A percentile compares a stretch with the other conserved stretches of the same genome.
These are phyloP conservation scores for Cercophora samala DNA, from an alignment of 495 filamentous ascomycete genomes.

Conservation along the genomic window DNA sequence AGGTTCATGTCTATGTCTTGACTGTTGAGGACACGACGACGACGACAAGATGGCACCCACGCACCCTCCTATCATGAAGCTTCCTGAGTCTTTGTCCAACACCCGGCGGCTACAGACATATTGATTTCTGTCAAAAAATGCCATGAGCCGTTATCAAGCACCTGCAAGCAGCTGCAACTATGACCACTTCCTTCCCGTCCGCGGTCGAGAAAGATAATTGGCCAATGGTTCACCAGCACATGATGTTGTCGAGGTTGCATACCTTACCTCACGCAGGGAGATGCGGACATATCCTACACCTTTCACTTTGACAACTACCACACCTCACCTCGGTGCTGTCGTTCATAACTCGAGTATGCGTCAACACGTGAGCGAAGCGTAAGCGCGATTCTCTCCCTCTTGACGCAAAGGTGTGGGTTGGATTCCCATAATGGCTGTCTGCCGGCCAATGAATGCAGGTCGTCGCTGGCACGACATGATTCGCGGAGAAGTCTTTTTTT, in stretches of 20 bases:
- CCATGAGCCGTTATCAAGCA: not conserved
- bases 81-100: not conserved
- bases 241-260: not conserved
- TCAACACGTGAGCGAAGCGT: not conserved
- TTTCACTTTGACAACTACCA: not conserved
- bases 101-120: not conserved
- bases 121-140: not conserved
- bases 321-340: not conserved
- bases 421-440: not conserved
- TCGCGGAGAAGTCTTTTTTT: not conserved
- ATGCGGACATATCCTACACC: not conserved
- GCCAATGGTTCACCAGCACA: not conserved
- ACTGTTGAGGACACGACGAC: not conserved
- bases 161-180: not conserved
- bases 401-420: not conserved
- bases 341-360: not conserved
- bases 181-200: not conserved
- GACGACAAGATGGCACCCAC: not conserved
- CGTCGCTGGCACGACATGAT: not conserved
- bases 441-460: not conserved
- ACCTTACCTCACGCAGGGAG: not conserved
- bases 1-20: not conserved
- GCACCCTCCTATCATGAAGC: not conserved
- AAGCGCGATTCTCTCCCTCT: not conserved
- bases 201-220: not conserved